phyloP scores from a whole-genome alignment of 139 green algal species.

The Chlamydomonas sphaeroides region DNA sequence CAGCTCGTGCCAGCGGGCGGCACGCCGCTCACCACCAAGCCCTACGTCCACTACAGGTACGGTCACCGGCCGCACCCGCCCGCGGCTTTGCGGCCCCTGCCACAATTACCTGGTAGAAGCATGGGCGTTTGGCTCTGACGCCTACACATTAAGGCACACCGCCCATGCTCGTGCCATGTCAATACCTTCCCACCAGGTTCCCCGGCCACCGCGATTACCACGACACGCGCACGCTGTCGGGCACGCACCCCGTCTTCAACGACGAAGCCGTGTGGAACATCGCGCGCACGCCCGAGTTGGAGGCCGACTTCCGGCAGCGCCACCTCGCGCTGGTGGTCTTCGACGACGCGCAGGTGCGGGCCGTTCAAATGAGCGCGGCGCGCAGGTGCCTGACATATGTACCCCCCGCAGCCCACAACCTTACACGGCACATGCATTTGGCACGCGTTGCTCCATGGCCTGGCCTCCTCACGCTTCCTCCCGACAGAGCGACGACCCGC shows the following conservation, averaged over 20 bases:
- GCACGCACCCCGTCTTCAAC: conserved; percentile 45
- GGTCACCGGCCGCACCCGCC: neutral
- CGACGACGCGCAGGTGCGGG: conserved; percentile 35
- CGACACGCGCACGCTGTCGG: conserved; percentile 42
- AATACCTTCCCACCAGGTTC: conserved; percentile 35
- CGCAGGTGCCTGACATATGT: no score
- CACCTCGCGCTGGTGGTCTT: conserved; percentile 54
- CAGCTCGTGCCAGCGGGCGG: conserved; percentile 11
- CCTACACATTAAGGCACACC: no score
- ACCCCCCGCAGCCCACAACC: no score
- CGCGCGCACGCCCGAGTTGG: conserved; percentile 51
- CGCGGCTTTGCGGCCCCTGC: no score
- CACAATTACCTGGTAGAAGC: no score
- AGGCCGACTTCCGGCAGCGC: conserved; percentile 35
- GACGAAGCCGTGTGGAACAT: conserved; percentile 56
- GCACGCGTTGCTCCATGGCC: no score
- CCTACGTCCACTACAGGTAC: conserved; percentile 52
- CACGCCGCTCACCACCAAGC: conserved; percentile 2
- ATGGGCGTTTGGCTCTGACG: no score
- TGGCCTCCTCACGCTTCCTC: no score
- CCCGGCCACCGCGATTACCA: conserved; percentile 52
- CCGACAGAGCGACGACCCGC: conserved; percentile 47
- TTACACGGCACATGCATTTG: no score
- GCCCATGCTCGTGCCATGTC: no score
- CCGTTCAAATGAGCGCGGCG: no score